Evolutionary conservation across 164 flowering plant genomes (phyloP), one percentile per base, ranked within the genome.

Genomic region (Echeveria elegans): DNA sequence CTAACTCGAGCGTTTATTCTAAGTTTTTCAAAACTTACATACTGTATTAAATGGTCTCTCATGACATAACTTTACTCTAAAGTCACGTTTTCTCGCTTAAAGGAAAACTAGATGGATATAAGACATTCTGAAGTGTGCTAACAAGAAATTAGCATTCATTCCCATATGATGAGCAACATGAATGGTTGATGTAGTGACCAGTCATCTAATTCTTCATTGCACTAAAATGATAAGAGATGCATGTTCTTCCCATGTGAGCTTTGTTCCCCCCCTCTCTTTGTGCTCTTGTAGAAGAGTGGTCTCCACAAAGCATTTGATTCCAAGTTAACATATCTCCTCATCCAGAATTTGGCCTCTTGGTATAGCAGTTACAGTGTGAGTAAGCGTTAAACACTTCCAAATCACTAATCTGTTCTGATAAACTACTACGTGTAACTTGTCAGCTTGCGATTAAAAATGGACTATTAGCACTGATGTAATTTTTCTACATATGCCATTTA

Each of bases 191-290:
- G 45, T 40, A 11, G 45, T 40, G 45, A 40, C 62, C 1, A 24
- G 8, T 58, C 32, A 30, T 24, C 32, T 4, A 28, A 61, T 59
- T 1, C 9, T 24, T 59, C 28, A 19, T 28, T 30, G 64, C 31
- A 28, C 29, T 30, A 18, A 28, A 61, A 28, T 61, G 32, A 26
- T 24, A 18, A 61, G 64, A 28, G 64, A 19, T 3, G 19, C 64
- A 29, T 61, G 64, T 61, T 61, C 64, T 61, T 30, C 37, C 64
- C 64, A 29, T 61, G 37, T 61, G 64, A 61, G 64, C 31, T 31
- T 34, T 34, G 37, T 34, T 34, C 37, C 7, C 50, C 4, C 15
- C 7, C 50, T 2, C 15, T 45, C 19, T 45, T 45, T 45, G 50
- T 45, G 50, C 16, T 45, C 9, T 50, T 50, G 56, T 50, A 24